Base-by-base conservation (phyloP, 2,329 filamentous ascomycete genomes). In the Alternaria tenuissima region DNA sequence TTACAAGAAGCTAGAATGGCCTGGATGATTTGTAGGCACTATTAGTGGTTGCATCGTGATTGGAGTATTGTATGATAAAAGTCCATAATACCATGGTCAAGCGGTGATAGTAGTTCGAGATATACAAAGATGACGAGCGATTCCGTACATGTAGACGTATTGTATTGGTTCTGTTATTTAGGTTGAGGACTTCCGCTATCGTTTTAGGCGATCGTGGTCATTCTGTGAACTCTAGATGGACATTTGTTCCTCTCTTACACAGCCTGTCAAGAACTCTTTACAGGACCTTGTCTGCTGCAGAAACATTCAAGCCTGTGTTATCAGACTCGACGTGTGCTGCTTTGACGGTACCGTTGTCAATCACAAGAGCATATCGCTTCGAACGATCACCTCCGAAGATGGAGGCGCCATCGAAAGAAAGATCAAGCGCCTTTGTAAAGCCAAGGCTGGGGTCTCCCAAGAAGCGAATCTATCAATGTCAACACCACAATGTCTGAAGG, bases 311-410 rank as follows among this genome's bases (percentile, higher is more conserved):
- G 34, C 93, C 92, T 39, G 91, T 95, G 81, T 91, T 94, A 79
- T 97, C 94, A 11, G 93, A 90, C 85, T 97, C 94, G 53, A 97
- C 87, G 71, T 93, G 88, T 20, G 90, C 86, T 72, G 89, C 87
- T 81, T 90, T 90, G 70, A 97, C 91, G 81, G 92, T 93, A 68
- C 94, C 94, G 71, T 96, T 83, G 81, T 96, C 89, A 53, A 96
- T 83, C 52, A 94, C 86, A 55, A 97, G 84, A 20, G 91, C 93
- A 75, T 96, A 97, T 52, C 94, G 88, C 88, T 97, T 96, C 81
- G 91, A 91, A 66, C 94, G 88, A 70, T 87, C 83, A 70, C 90
- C 89, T 43, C 94, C 94, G 72, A 98, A 95, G 77, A 97, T 87
- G 55, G 90, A 84, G 12, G 86, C 84, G 52, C 86, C 90, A 65